phyloP scores from a whole-genome alignment of 805 yeast genomes.

The Zygotorulaspora florentina region DNA sequence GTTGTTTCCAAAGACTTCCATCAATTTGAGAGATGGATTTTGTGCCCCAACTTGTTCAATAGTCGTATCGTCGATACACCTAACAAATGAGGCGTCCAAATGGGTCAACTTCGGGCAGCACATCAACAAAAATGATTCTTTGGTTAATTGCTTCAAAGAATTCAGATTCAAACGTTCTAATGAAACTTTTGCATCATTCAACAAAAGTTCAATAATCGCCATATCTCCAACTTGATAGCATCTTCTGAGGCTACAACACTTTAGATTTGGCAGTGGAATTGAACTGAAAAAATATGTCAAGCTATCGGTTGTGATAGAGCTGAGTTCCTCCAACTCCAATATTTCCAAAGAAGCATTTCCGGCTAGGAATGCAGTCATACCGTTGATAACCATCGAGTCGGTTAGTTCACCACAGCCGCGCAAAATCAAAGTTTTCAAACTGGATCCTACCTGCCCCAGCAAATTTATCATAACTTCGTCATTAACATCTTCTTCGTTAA shows the following conservation, averaged over 20 bases:
- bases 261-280: conserved; percentile 50
- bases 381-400: conserved; percentile 55
- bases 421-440: conserved; percentile 52
- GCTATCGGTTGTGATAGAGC: conserved; percentile 67
- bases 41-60: conserved; percentile 53
- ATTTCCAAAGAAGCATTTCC: conserved; percentile 41
- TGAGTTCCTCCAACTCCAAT: conserved; percentile 56
- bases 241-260: conserved; percentile 56
- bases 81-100: conserved; percentile 75
- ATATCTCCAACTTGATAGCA: conserved; percentile 63
- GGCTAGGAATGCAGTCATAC: conserved; percentile 54
- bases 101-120: conserved; percentile 56
- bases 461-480: conserved; percentile 65
- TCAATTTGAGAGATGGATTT: conserved; percentile 57
- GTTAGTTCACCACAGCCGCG: conserved; percentile 75
- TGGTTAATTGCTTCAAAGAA: conserved; percentile 58
- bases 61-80: conserved; percentile 66
- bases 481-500: conserved; percentile 56
- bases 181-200: conserved; percentile 56
- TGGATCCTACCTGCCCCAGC: conserved; percentile 57
- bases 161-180: conserved; percentile 69
- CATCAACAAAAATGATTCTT: conserved; percentile 48
- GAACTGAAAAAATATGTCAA: conserved; percentile 51
- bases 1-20: conserved; percentile 82
- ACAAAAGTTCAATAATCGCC: conserved; percentile 54